Evolutionary conservation across 768 basidiomycete species (phyloP), one percentile per base, ranked within the genome.

Genomic region (Pulveroboletus sp.): DNA sequence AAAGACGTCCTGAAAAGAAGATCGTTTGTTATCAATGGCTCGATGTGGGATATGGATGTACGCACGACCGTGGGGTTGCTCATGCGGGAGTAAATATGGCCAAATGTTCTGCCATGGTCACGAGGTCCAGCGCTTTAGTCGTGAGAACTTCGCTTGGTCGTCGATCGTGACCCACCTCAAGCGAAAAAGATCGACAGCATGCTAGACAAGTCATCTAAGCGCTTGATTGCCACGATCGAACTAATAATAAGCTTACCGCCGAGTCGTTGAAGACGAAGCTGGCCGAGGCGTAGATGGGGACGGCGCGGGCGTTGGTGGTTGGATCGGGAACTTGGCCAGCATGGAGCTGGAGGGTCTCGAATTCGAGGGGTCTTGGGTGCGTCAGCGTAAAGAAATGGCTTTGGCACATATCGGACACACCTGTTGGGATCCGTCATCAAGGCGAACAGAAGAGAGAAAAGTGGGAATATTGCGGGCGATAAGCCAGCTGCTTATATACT

Each of bases 261-360:
- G 74, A 76, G 50, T 80, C 66, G 38, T 83, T 75, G 67, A 83
- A 82, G 29, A 78, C 75, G 49, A 76, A 84, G 36, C 75, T 75
- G 2, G 80, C 75, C 16, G 75, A 65, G 14, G 80, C 73, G 40
- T 83, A 84, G 57, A 85, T 85, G 1, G 84, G 83, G 2, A 78
- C 78, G 2, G 84, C 84, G 11, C 81, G 74, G 1, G 83, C 79
- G 34, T 79, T 79, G 11, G 80, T 80, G 5, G 77, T 61, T 0
- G 76, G 69, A 57, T 81, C 81, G 2, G 72, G 68, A 4, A 64
- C 65, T 45, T 81, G 78, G 2, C 83, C 84, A 5, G 80, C 83
- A 50, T 85, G 83, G 13, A 85, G 67, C 65, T 84, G 78, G 17
- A 82, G 59, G 1, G 82, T 84, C 56, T 84, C 81, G 53, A 83